These are phyloP conservation scores for Artemisia argyi DNA, from an alignment of 129 eudicot species.

Conservation along the genomic window DNA sequence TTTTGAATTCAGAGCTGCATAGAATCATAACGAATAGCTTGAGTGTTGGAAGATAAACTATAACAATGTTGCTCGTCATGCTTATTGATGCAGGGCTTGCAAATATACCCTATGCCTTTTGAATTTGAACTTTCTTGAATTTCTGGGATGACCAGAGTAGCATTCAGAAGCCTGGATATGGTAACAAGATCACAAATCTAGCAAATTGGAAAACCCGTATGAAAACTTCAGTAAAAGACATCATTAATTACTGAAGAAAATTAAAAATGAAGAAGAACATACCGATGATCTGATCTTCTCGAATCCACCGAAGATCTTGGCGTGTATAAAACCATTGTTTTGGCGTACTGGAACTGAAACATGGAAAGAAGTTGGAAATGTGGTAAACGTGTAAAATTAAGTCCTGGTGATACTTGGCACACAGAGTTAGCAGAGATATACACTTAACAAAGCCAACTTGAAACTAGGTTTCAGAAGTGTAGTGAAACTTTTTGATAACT, in stretches of 20 bases:
- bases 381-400: background rate
- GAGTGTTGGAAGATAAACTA: conserved; percentile 11
- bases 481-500: no score
- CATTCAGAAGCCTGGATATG: conserved; percentile 84
- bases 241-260: background rate
- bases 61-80: background rate
- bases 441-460: no score
- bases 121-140: conserved; percentile 70
- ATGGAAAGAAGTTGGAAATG: conserved; percentile 11
- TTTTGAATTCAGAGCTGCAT: conserved; percentile 65
- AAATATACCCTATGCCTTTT: conserved; percentile 74
- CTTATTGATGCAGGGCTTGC: background rate
- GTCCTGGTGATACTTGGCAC: no score
- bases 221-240: conserved; percentile 10
- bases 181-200: conserved; percentile 88
- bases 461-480: no score
- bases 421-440: no score
- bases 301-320: conserved; percentile 81
- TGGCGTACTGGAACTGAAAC: conserved; percentile 54
- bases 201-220: conserved; percentile 38
- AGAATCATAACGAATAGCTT: background rate
- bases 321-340: conserved; percentile 79
- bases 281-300: conserved; percentile 79
- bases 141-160: conserved; percentile 87
- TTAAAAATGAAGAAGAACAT: background rate